Conservation (phyloP, 192 early-diverging fungal genomes). For the Thoreauomyces humboldtii region DNA sequence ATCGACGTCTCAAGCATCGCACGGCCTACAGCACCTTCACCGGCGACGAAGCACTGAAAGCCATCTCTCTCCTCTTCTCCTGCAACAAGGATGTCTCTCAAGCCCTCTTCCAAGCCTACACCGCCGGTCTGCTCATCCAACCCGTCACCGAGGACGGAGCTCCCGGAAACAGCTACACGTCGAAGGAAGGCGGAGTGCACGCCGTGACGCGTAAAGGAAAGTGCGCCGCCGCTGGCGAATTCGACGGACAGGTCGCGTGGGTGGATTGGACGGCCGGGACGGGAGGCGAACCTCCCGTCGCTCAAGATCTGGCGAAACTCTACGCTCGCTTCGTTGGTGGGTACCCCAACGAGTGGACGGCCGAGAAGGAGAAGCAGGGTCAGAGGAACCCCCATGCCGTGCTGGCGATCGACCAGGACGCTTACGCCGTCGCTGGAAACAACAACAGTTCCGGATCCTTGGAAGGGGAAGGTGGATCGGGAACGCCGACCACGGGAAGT, state of each 20-base stretch:
- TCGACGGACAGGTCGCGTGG: slow-evolving; percentile 7
- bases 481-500: too few relatives aligned
- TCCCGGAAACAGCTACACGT: too few relatives aligned
- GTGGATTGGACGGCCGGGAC: not conserved
- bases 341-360: slow-evolving; percentile 4
- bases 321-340: slow-evolving; percentile 12
- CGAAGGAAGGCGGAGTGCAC: too few relatives aligned
- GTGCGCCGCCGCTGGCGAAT: slow-evolving; percentile 1
- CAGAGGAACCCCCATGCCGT: not conserved
- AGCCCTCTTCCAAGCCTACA: not conserved
- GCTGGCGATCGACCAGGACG: not conserved
- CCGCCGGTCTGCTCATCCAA: not conserved
- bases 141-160: not conserved
- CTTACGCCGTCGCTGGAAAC: too few relatives aligned
- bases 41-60: not conserved
- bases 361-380: slow-evolving; percentile 1
- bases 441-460: not conserved
- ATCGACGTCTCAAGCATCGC: not conserved
- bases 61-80: not conserved
- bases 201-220: not conserved
- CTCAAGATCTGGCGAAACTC: not conserved
- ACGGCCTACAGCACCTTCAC: not conserved
- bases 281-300: not conserved
- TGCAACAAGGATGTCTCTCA: not conserved
- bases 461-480: not conserved